Conservation (phyloP, 2,329 filamentous ascomycete species). For the Aulographum hederae region DNA sequence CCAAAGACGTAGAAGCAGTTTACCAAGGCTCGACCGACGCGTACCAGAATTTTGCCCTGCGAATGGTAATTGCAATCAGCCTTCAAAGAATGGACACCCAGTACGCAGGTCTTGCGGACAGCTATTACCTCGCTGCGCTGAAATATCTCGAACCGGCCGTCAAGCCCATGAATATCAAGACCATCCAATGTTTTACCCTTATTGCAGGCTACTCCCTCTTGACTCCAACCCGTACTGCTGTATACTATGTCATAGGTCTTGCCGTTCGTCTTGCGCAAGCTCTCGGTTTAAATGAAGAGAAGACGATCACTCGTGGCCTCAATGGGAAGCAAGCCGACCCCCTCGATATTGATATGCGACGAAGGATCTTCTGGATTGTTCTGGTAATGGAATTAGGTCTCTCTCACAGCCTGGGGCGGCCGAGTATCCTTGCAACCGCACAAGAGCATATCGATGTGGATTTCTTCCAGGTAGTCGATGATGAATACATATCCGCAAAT, state of each 20-base stretch:
- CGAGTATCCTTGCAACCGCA: slow-evolving; percentile 65
- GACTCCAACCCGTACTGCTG: slow-evolving; percentile 78
- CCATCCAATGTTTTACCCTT: slow-evolving; percentile 73
- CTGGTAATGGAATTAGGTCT: slow-evolving; percentile 78
- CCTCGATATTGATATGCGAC: slow-evolving; percentile 72
- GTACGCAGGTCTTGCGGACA: slow-evolving; percentile 86
- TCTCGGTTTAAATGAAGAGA: slow-evolving; percentile 72
- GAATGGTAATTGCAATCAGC: slow-evolving; percentile 87
- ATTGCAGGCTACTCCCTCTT: slow-evolving; percentile 84
- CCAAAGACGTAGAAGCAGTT: slow-evolving; percentile 59
- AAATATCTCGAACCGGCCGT: slow-evolving; percentile 68
- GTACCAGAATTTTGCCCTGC: slow-evolving; percentile 73
- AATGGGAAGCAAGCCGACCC: slow-evolving; percentile 44
- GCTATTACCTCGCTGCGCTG: slow-evolving; percentile 84
- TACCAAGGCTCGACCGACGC: slow-evolving; percentile 59
- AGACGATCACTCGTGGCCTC: slow-evolving; percentile 54
- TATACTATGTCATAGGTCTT: slow-evolving; percentile 84
- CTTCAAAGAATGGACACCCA: slow-evolving; percentile 79
- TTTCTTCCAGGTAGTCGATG: slow-evolving; percentile 69
- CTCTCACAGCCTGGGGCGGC: slow-evolving; percentile 72
- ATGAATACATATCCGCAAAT: slow-evolving; percentile 61
- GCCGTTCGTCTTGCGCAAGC: slow-evolving; percentile 80
- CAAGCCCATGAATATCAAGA: slow-evolving; percentile 74
- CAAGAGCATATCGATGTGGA: slow-evolving; percentile 70
- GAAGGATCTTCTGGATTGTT: slow-evolving; percentile 75